phyloP scores from a whole-genome alignment of 2,329 filamentous ascomycete species.

The Penicillium sp. region DNA sequence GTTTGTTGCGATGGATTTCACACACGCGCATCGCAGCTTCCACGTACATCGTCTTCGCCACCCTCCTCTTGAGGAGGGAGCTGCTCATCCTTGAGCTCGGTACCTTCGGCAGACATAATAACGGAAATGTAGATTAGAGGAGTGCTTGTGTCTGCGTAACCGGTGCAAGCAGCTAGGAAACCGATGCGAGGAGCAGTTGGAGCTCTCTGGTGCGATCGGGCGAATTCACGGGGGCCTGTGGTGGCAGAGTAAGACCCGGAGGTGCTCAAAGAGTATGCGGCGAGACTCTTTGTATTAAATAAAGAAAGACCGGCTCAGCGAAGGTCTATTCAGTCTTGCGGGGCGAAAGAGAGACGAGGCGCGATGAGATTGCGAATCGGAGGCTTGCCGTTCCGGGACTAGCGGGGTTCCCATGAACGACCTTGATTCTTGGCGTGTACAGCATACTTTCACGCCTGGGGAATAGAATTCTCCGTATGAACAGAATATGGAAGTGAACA shows the following conservation, averaged over 20 bases:
- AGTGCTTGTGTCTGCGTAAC: neutral
- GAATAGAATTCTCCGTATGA: neutral
- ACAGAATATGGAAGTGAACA: too few relatives aligned
- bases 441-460: neutral
- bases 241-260: neutral
- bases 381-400: slow-evolving; percentile 18
- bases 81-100: slow-evolving; percentile 39
- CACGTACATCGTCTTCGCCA: slow-evolving; percentile 46
- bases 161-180: slow-evolving; percentile 8
- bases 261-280: neutral
- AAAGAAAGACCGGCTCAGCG: neutral
- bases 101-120: slow-evolving; percentile 38
- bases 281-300: neutral
- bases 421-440: neutral
- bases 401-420: slow-evolving; percentile 8
- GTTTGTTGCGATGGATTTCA: neutral
- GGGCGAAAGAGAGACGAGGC: slow-evolving; percentile 15
- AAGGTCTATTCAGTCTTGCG: slow-evolving; percentile 14
- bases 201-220: slow-evolving; percentile 9
- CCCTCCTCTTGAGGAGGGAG: slow-evolving; percentile 40
- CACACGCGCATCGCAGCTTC: slow-evolving; percentile 1
- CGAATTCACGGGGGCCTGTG: neutral
- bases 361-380: slow-evolving; percentile 15
- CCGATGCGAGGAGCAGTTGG: slow-evolving; percentile 11
- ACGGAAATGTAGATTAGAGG: slow-evolving; percentile 1